Evolutionary conservation across 2,329 filamentous ascomycete genomes (phyloP).

Genomic region (Calonectria naviculata): DNA sequence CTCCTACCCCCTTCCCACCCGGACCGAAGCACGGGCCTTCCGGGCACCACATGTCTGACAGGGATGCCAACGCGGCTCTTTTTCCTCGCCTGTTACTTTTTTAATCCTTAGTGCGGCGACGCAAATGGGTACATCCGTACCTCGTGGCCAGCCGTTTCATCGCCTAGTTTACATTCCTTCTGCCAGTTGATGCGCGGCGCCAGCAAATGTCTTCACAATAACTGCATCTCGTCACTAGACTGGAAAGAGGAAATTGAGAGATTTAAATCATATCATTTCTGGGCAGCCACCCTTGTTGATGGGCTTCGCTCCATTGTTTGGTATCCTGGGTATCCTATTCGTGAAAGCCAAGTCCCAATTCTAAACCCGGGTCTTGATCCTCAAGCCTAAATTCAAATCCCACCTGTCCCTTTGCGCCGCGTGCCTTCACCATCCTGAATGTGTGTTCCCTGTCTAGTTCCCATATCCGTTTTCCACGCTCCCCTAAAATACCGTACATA

Average conservation of each 20-base stretch:
- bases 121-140: neutral
- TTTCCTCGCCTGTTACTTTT: conserved; percentile 29
- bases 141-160: conserved; percentile 3
- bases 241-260: too few species aligned
- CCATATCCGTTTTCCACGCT: conserved; percentile 13
- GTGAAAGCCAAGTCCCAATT: conserved; percentile 24
- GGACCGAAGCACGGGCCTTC: conserved; percentile 38
- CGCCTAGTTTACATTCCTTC: neutral
- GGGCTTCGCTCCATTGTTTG: conserved; percentile 23
- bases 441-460: conserved; percentile 13
- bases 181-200: neutral
- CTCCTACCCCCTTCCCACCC: conserved; percentile 6
- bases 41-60: conserved; percentile 45
- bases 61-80: conserved; percentile 43
- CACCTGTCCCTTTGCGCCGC: conserved; percentile 21
- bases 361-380: conserved; percentile 27
- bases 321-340: conserved; percentile 37
- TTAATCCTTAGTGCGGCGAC: conserved; percentile 14
- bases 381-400: conserved; percentile 10
- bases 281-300: conserved; percentile 11
- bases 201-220: too few species aligned
- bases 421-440: conserved; percentile 14
- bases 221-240: too few species aligned
- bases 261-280: neutral
- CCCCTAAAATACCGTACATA: conserved; percentile 21